These are phyloP conservation scores for Phytophthora macrochlamydospora DNA, from an alignment of 352 stramenopile genomes.

Conservation along the genomic window DNA sequence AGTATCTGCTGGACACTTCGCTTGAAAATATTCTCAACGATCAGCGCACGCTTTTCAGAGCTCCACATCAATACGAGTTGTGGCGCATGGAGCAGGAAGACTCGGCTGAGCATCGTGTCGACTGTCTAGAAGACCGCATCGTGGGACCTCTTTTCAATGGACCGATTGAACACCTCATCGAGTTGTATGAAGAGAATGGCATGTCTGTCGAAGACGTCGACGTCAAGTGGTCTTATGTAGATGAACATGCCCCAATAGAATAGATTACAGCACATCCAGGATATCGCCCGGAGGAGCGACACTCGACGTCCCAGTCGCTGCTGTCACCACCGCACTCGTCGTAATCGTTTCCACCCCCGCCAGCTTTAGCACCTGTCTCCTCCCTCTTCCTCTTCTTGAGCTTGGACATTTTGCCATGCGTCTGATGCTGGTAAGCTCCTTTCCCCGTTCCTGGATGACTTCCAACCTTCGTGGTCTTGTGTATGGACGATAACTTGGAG, in stretches of 20 bases:
- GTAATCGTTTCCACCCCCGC: not conserved
- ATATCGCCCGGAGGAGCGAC: conserved; percentile 17
- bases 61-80: conserved; percentile 53
- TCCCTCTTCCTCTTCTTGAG: conserved; percentile 66
- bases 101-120: conserved; percentile 36
- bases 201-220: conserved; percentile 61
- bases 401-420: conserved; percentile 41
- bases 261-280: no score
- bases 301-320: not conserved
- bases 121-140: conserved; percentile 44
- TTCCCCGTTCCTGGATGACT: conserved; percentile 22
- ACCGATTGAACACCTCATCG: conserved; percentile 52
- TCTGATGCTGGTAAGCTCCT: conserved; percentile 24
- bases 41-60: conserved; percentile 54
- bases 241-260: no score
- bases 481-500: conserved; percentile 30
- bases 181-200: conserved; percentile 53
- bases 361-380: conserved; percentile 15
- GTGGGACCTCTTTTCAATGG: conserved; percentile 48
- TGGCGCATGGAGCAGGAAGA: conserved; percentile 83
- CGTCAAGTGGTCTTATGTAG: conserved; percentile 29
- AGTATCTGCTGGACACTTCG: conserved; percentile 68
- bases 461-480: conserved; percentile 28
- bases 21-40: conserved; percentile 58
- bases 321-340: not conserved